Percentiles rank a stretch among this genome's conserved stretches.
Evolutionary conservation across 257 asterid genomes (phyloP).

Genomic region (Handroanthus guayacan): DNA sequence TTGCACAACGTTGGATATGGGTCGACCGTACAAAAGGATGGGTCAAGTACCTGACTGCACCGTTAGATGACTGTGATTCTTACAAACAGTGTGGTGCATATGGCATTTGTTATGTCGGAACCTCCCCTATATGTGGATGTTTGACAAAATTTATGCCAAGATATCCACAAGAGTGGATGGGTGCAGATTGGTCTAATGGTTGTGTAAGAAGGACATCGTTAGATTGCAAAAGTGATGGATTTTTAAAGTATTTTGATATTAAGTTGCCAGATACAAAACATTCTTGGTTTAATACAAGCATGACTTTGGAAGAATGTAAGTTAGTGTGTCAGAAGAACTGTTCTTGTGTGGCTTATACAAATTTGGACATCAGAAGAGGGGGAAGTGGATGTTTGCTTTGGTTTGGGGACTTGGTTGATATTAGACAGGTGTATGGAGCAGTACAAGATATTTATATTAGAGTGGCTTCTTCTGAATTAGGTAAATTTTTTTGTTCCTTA

Average conservation of each 20-base stretch:
- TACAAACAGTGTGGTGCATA: constrained; percentile 43
- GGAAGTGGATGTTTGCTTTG: constrained; percentile 48
- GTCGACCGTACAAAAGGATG: constrained; percentile 38
- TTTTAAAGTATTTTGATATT: constrained; percentile 30
- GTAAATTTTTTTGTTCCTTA: constrained; percentile 1
- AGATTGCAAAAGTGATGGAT: constrained; percentile 40
- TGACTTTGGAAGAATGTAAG: constrained; percentile 42
- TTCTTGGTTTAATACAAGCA: constrained; percentile 32
- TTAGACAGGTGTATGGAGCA: constrained; percentile 26
- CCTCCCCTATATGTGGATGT: constrained; percentile 39
- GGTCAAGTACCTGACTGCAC: constrained; percentile 34
- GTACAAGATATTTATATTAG: constrained; percentile 42
- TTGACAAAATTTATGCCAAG: constrained; percentile 38
- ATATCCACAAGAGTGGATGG: constrained; percentile 37
- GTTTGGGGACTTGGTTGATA: constrained; percentile 42
- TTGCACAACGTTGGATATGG: constrained; percentile 39
- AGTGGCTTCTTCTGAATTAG: constrained; percentile 38
- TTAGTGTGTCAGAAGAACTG: constrained; percentile 25
- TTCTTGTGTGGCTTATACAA: constrained; percentile 36
- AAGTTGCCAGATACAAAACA: constrained; percentile 41
- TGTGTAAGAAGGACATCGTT: constrained; percentile 37
- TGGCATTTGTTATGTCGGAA: constrained; percentile 33
- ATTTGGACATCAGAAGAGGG: constrained; percentile 16
- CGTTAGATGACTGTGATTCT: constrained; percentile 43
- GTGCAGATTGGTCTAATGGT: constrained; percentile 39